phyloP scores from a whole-genome alignment of 306 rosid genomes.

The Echinosophora koreensis region DNA sequence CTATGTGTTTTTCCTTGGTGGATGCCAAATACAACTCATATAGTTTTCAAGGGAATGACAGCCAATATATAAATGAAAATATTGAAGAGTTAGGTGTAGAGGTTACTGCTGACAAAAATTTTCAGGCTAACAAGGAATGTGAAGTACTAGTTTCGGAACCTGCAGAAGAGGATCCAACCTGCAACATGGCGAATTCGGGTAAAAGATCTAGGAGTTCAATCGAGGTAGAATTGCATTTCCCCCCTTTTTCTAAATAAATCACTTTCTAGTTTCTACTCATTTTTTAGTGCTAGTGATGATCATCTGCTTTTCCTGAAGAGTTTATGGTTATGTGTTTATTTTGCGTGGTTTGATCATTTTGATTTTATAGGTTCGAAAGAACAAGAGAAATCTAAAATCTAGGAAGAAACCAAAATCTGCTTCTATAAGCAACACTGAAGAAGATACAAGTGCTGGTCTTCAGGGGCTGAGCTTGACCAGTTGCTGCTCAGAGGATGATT shows the following conservation, averaged over 20 bases:
- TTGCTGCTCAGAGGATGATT: slow-evolving; percentile 77
- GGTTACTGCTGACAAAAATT: slow-evolving; percentile 42
- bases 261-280: neutral
- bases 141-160: slow-evolving; percentile 47
- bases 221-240: slow-evolving; percentile 55
- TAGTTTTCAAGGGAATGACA: slow-evolving; percentile 48
- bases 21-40: slow-evolving; percentile 42
- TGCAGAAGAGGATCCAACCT: slow-evolving; percentile 36
- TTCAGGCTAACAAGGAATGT: slow-evolving; percentile 39
- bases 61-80: slow-evolving; percentile 51
- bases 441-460: slow-evolving; percentile 47
- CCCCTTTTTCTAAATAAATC: neutral
- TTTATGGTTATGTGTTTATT: slow-evolving; percentile 5
- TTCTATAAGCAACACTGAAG: slow-evolving; percentile 57
- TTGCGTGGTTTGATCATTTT: slow-evolving; percentile 6
- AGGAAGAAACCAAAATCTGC: slow-evolving; percentile 59
- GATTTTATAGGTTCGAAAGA: slow-evolving; percentile 53
- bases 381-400: slow-evolving; percentile 57
- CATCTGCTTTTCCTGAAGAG: slow-evolving; percentile 30
- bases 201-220: slow-evolving; percentile 59
- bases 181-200: slow-evolving; percentile 43
- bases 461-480: slow-evolving; percentile 65
- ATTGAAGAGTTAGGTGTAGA: slow-evolving; percentile 50
- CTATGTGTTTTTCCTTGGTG: slow-evolving; percentile 38
- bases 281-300: neutral